A percentile compares a stretch with the other conserved stretches of the same genome.
These are phyloP conservation scores for Podila horticola DNA, from an alignment of 192 early-diverging fungal species.

Conservation along the genomic window DNA sequence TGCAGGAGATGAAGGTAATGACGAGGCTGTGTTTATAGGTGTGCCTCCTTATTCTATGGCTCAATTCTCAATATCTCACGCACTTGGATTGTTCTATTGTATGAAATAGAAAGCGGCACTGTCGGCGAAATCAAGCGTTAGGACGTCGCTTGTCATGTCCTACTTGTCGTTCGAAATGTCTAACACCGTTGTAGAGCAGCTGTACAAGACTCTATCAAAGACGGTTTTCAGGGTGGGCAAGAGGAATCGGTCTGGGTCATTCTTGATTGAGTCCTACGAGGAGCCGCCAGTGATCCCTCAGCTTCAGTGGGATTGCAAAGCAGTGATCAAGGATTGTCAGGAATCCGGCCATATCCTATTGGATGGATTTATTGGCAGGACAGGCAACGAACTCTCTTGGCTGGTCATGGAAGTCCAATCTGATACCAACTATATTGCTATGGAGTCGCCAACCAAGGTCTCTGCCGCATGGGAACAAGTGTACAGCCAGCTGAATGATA, in stretches of 20 bases:
- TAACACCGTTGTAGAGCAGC: constrained; percentile 17
- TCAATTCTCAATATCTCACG: not conserved
- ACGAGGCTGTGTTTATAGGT: too few species aligned
- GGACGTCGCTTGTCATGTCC: constrained; percentile 26
- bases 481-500: constrained; percentile 37
- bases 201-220: constrained; percentile 39
- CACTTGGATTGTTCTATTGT: not conserved
- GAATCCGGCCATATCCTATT: constrained; percentile 33
- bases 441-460: constrained; percentile 20
- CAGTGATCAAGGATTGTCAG: constrained; percentile 34
- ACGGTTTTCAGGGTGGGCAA: constrained; percentile 39
- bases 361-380: constrained; percentile 38
- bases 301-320: constrained; percentile 42
- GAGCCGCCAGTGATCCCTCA: constrained; percentile 37
- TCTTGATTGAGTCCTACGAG: constrained; percentile 45
- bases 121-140: constrained; percentile 6
- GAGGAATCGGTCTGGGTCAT: constrained; percentile 44
- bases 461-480: constrained; percentile 53
- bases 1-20: constrained; percentile 42
- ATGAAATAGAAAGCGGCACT: not conserved
- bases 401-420: constrained; percentile 27
- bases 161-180: constrained; percentile 39
- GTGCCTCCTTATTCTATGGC: not conserved
- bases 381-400: constrained; percentile 41
- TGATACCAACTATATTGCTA: constrained; percentile 15